Conservation (phyloP, 1,284 basidiomycete species). For the Mycena citricolor region DNA sequence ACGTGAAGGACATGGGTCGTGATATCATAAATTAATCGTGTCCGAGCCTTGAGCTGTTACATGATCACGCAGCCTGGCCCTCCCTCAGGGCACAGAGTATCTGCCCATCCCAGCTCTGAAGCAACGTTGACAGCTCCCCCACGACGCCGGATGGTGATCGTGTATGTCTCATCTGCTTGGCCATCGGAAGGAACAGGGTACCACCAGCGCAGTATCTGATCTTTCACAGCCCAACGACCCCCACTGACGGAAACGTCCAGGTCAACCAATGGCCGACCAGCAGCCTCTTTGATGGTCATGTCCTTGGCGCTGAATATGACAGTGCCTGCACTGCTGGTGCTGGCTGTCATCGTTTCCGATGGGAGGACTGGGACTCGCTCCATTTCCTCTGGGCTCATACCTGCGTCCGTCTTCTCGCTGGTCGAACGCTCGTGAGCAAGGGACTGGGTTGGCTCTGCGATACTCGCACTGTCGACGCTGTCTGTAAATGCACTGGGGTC, state of each 20-base stretch:
- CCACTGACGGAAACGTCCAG: constrained; percentile 55
- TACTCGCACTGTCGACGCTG: constrained; percentile 14
- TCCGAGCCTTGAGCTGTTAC: no score
- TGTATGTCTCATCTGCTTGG: constrained; percentile 51
- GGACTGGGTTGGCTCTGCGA: no score
- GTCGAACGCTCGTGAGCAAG: constrained; percentile 5
- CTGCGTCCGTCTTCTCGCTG: constrained; percentile 23
- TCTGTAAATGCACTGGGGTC: constrained; percentile 20
- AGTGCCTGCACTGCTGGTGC: constrained; percentile 21
- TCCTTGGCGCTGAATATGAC: constrained; percentile 7
- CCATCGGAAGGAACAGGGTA: constrained; percentile 64
- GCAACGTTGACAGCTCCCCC: constrained; percentile 57
- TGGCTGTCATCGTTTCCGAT: constrained; percentile 15
- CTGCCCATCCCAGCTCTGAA: constrained; percentile 8
- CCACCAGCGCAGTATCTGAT: constrained; percentile 82
- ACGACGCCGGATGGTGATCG: constrained; percentile 62
- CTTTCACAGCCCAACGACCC: constrained; percentile 69
- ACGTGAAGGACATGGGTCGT: no score
- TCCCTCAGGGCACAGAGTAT: constrained; percentile 20
- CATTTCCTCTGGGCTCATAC: constrained; percentile 25
- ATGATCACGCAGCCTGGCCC: no score
- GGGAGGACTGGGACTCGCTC: constrained; percentile 3
- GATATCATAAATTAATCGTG: no score
- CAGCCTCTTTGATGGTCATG: constrained; percentile 20
- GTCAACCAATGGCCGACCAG: constrained; percentile 34